Evolutionary conservation across 2,329 filamentous ascomycete genomes (phyloP).

Genomic region (Bertia moriformis): DNA sequence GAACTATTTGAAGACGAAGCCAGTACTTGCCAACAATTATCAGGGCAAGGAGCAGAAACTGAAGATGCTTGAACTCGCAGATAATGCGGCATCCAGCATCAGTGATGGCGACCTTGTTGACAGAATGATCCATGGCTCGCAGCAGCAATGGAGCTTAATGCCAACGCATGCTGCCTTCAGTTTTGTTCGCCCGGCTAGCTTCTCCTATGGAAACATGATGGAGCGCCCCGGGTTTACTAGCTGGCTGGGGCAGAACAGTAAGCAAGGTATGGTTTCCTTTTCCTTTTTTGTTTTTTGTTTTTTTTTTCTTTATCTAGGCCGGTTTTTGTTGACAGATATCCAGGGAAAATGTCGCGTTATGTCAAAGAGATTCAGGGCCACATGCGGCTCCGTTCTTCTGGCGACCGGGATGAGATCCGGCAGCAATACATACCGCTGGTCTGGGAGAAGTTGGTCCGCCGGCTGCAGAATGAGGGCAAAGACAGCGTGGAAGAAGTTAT

Average conservation of each 20-base stretch:
- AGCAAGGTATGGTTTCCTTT: constrained; percentile 9
- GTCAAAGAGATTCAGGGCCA: constrained; percentile 65
- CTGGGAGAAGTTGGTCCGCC: constrained; percentile 49
- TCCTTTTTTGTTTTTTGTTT: too few relatives aligned
- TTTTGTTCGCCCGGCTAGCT: constrained; percentile 58
- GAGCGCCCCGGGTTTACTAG: constrained; percentile 43
- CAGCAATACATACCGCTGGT: constrained; percentile 58
- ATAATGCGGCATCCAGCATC: constrained; percentile 58
- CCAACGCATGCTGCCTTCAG: constrained; percentile 62
- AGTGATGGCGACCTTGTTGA: constrained; percentile 67
- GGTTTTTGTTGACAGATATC: constrained; percentile 10
- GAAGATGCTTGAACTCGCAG: constrained; percentile 48
- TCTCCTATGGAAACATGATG: constrained; percentile 44
- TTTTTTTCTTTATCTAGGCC: background rate
- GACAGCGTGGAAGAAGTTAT: constrained; percentile 54
- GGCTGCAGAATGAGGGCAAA: constrained; percentile 48
- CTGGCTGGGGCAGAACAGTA: constrained; percentile 64
- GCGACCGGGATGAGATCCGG: constrained; percentile 56
- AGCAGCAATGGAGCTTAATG: constrained; percentile 68
- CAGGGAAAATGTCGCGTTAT: constrained; percentile 43
- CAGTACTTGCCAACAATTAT: constrained; percentile 28
- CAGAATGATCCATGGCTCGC: constrained; percentile 62
- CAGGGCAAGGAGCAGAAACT: constrained; percentile 34
- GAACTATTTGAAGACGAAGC: constrained; percentile 58
- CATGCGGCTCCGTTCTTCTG: constrained; percentile 56